Percentiles rank a stretch among this genome's conserved stretches.
These are phyloP conservation scores for Sarcocystis neurona DNA, from an alignment of 169 alveolate genomes.

Conservation along the genomic window DNA sequence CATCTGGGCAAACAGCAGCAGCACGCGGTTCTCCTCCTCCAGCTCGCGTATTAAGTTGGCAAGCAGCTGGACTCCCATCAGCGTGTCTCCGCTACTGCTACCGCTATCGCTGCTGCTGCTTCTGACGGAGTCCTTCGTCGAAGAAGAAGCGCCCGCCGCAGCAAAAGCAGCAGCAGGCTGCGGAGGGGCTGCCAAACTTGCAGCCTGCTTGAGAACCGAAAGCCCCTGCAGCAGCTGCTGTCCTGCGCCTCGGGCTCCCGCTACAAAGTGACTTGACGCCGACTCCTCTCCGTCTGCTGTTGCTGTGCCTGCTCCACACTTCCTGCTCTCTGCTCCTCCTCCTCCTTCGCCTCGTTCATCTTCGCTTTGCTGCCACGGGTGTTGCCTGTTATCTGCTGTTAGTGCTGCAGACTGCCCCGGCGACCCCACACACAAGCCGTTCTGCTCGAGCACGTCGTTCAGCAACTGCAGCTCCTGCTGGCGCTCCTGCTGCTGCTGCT, in stretches of 20 bases:
- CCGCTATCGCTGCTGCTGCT: background rate
- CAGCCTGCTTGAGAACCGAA: too few relatives aligned
- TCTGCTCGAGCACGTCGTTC: conserved; percentile 4
- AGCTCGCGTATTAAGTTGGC: conserved; percentile 7
- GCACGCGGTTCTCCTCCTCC: conserved; percentile 30
- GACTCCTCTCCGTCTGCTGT: too few relatives aligned
- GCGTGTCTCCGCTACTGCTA: background rate
- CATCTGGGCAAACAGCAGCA: conserved; percentile 34
- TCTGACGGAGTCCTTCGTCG: background rate
- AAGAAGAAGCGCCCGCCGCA: too few relatives aligned
- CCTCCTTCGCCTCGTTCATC: background rate
- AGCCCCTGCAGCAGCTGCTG: too few relatives aligned
- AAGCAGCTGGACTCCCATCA: conserved; percentile 27
- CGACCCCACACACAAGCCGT: background rate
- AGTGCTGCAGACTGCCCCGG: background rate
- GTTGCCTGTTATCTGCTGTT: background rate
- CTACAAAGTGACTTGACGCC: too few relatives aligned
- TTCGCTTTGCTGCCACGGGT: background rate
- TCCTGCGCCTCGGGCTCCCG: too few relatives aligned
- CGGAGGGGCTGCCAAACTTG: too few relatives aligned
- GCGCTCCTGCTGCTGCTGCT: conserved; percentile 2
- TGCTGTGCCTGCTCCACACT: too few relatives aligned
- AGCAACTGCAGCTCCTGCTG: background rate
- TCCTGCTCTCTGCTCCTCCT: background rate
- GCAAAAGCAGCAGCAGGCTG: too few relatives aligned